phyloP scores from a whole-genome alignment of 1,284 basidiomycete species.

The Mycena sp. region DNA sequence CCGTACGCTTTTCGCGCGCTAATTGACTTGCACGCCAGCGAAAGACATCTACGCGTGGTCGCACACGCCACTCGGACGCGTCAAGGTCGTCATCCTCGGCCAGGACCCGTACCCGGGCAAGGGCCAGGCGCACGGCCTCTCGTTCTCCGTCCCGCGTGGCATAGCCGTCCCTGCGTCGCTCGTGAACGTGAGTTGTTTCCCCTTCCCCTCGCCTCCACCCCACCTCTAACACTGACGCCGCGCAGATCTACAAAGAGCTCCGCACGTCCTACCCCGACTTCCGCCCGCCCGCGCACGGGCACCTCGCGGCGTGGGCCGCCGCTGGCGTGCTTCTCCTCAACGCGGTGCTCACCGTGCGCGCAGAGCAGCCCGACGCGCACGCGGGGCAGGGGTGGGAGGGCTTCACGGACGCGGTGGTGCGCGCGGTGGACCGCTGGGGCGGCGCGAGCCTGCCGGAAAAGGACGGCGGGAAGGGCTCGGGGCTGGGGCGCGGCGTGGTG shows the following conservation, averaged over 20 bases:
- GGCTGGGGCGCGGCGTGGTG: slow-evolving; percentile 67
- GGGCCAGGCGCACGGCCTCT: slow-evolving; percentile 82
- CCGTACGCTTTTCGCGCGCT: neutral
- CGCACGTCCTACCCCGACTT: slow-evolving; percentile 85
- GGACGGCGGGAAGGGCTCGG: slow-evolving; percentile 37
- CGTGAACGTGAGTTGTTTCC: slow-evolving; percentile 66
- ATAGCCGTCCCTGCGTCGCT: slow-evolving; percentile 82
- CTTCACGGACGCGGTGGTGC: slow-evolving; percentile 79
- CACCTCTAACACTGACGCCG: slow-evolving; percentile 13
- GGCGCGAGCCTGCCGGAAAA: slow-evolving; percentile 86
- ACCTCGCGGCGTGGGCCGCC: slow-evolving; percentile 85
- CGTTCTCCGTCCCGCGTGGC: slow-evolving; percentile 87
- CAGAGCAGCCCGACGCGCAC: slow-evolving; percentile 83
- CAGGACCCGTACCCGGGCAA: slow-evolving; percentile 80
- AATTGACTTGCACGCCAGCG: slow-evolving; percentile 50
- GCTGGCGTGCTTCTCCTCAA: slow-evolving; percentile 94
- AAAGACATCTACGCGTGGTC: slow-evolving; percentile 86
- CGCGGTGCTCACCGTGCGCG: slow-evolving; percentile 88
- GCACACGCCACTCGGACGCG: slow-evolving; percentile 78
- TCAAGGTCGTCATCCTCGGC: slow-evolving; percentile 84
- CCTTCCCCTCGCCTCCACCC: neutral
- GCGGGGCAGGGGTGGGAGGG: slow-evolving; percentile 89
- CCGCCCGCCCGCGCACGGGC: slow-evolving; percentile 84
- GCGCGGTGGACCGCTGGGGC: slow-evolving; percentile 78
- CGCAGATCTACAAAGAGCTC: slow-evolving; percentile 90